A percentile compares a stretch with the other conserved stretches of the same genome.
phyloP scores from a whole-genome alignment of 2,329 filamentous ascomycete genomes.

The Penicillium sp. region DNA sequence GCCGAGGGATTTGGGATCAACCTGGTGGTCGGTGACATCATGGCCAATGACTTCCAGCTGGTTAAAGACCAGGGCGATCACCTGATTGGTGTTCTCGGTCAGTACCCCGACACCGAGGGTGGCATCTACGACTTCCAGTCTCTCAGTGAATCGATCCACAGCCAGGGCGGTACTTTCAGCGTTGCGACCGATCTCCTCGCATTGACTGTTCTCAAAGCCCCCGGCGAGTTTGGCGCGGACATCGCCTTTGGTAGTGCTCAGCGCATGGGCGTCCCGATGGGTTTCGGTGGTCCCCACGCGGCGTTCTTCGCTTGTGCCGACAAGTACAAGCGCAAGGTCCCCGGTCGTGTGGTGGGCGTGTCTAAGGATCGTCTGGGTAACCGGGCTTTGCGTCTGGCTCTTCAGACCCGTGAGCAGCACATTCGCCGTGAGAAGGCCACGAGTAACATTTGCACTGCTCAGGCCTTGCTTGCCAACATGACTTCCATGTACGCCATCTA shows the following conservation, averaged over 20 bases:
- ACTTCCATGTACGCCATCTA: constrained; percentile 91
- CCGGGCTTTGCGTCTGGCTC: constrained; percentile 71
- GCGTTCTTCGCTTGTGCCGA: constrained; percentile 92
- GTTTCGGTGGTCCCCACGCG: constrained; percentile 89
- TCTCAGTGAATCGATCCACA: constrained; percentile 71
- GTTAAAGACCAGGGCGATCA: constrained; percentile 72
- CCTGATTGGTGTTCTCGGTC: constrained; percentile 82
- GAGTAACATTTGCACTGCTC: constrained; percentile 94
- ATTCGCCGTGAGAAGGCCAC: constrained; percentile 95
- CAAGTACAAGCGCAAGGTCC: constrained; percentile 90
- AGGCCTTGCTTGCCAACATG: constrained; percentile 92
- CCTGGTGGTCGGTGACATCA: constrained; percentile 66
- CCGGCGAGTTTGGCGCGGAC: constrained; percentile 90
- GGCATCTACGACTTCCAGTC: constrained; percentile 67
- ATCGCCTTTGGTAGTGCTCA: constrained; percentile 92
- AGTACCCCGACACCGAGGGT: constrained; percentile 88
- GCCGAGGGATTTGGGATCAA: constrained; percentile 88
- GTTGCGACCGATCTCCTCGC: constrained; percentile 87
- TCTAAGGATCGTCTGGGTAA: constrained; percentile 85
- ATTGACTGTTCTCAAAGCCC: constrained; percentile 78
- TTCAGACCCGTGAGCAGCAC: constrained; percentile 93
- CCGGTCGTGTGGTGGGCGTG: constrained; percentile 80
- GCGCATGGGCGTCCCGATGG: constrained; percentile 84
- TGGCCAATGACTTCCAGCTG: constrained; percentile 57
- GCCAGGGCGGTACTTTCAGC: constrained; percentile 70